A percentile compares a stretch with the other conserved stretches of the same genome.
Conservation (phyloP, 306 rosid genomes). For the Notholithocarpus densiflorus region DNA sequence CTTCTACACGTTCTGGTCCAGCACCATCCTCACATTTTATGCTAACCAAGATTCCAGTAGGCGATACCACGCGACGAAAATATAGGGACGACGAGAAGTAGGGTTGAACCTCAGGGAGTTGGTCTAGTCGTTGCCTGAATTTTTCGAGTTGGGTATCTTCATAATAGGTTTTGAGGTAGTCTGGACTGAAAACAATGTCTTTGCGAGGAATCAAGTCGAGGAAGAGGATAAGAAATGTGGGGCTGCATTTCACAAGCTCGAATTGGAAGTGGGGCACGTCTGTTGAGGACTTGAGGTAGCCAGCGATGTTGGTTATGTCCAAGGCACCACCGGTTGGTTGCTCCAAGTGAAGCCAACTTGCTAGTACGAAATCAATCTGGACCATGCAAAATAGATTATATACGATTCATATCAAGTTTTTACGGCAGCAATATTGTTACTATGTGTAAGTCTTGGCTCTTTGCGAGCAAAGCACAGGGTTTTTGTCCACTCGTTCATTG, state of each 20-base stretch:
- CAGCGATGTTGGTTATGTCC: slow-evolving; percentile 26
- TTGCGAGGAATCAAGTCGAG: slow-evolving; percentile 26
- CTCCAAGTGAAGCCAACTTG: slow-evolving; percentile 31
- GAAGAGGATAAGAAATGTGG: slow-evolving; percentile 25
- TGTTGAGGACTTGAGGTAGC: slow-evolving; percentile 20
- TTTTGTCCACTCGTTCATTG: neutral
- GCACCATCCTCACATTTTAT: slow-evolving; percentile 13
- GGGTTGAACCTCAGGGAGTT: slow-evolving; percentile 9
- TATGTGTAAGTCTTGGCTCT: too few species aligned
- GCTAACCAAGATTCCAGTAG: slow-evolving; percentile 23
- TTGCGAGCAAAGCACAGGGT: neutral
- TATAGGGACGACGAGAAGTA: slow-evolving; percentile 31
- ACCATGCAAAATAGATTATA: neutral
- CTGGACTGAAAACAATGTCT: slow-evolving; percentile 15
- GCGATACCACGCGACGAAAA: slow-evolving; percentile 22
- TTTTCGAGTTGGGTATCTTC: slow-evolving; percentile 18
- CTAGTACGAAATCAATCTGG: slow-evolving; percentile 23
- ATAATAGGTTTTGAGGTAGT: slow-evolving; percentile 22
- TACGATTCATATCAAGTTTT: neutral
- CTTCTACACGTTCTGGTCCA: neutral
- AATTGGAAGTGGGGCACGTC: slow-evolving; percentile 30
- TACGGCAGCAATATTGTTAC: neutral
- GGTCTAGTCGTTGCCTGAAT: neutral
- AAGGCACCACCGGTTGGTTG: slow-evolving; percentile 23
- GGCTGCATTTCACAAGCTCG: slow-evolving; percentile 27